Evolutionary conservation across 1,284 basidiomycete species (phyloP).

Genomic region (Peniophora sp.): DNA sequence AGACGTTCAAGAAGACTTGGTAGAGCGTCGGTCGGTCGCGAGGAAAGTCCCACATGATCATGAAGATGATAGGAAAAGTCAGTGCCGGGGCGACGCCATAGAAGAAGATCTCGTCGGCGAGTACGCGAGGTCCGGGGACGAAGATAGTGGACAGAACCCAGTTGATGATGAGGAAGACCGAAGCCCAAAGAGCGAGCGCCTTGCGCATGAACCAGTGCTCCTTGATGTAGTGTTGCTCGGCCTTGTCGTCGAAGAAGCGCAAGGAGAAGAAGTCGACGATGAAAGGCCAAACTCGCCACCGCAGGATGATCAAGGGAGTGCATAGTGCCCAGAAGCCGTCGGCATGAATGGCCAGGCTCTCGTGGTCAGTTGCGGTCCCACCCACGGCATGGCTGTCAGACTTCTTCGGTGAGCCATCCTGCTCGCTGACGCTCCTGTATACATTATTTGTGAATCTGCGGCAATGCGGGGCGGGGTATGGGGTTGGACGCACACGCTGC

Average conservation of each 20-base stretch:
- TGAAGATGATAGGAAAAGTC: slow-evolving; percentile 33
- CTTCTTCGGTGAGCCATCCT: slow-evolving; percentile 37
- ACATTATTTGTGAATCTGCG: slow-evolving; percentile 23
- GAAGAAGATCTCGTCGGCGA: slow-evolving; percentile 53
- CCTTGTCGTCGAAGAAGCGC: slow-evolving; percentile 47
- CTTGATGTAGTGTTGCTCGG: slow-evolving; percentile 49
- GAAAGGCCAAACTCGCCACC: slow-evolving; percentile 33
- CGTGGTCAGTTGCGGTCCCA: slow-evolving; percentile 26
- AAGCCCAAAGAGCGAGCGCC: slow-evolving; percentile 56
- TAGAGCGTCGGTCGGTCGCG: slow-evolving; percentile 51
- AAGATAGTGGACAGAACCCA: slow-evolving; percentile 60
- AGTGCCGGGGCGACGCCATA: slow-evolving; percentile 44
- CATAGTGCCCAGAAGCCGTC: slow-evolving; percentile 23
- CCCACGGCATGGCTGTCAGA: slow-evolving; percentile 27
- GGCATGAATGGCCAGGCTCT: slow-evolving; percentile 19
- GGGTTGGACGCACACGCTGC: too few relatives aligned
- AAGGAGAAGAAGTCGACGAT: slow-evolving; percentile 45
- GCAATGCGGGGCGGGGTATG: too few relatives aligned
- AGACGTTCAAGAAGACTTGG: slow-evolving; percentile 45
- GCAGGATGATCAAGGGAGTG: slow-evolving; percentile 22
- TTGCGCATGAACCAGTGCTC: slow-evolving; percentile 47
- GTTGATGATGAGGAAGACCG: slow-evolving; percentile 59
- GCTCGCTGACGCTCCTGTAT: slow-evolving; percentile 28
- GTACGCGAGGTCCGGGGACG: slow-evolving; percentile 34
- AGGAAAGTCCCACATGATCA: slow-evolving; percentile 67